phyloP scores from a whole-genome alignment of 164 flowering plant genomes.

The Warburgia ugandensis region DNA sequence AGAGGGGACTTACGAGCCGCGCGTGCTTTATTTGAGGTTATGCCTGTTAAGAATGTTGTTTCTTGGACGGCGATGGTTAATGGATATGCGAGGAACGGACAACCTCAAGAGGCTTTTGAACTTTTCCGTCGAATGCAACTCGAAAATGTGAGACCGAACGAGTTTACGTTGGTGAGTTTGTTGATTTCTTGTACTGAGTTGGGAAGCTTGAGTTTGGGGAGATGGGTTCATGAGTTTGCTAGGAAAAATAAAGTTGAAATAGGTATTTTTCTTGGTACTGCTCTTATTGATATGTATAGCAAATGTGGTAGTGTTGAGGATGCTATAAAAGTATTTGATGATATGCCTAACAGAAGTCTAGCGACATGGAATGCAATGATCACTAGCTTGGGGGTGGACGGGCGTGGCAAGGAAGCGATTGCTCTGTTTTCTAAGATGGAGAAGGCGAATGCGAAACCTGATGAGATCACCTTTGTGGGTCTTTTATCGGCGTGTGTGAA shows the following conservation, averaged over 20 bases:
- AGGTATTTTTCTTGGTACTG: constrained; percentile 52
- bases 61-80: constrained; percentile 62
- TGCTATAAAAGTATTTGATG: constrained; percentile 42
- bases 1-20: constrained; percentile 36
- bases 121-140: constrained; percentile 42
- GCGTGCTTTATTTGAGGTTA: constrained; percentile 29
- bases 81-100: constrained; percentile 36
- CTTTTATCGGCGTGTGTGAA: constrained; percentile 52
- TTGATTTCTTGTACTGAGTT: constrained; percentile 41
- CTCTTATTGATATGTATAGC: constrained; percentile 65
- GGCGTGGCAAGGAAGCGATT: constrained; percentile 47
- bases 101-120: constrained; percentile 38
- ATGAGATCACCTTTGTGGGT: constrained; percentile 51
- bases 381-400: constrained; percentile 66
- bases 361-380: constrained; percentile 81
- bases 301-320: constrained; percentile 58
- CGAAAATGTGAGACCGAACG: constrained; percentile 46
- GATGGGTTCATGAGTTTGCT: constrained; percentile 46
- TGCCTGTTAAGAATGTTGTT: constrained; percentile 48
- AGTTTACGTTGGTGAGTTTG: constrained; percentile 54
- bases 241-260: constrained; percentile 31
- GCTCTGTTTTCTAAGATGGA: constrained; percentile 39
- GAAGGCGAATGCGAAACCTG: constrained; percentile 34
- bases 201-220: constrained; percentile 46
- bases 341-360: constrained; percentile 36